Evolutionary conservation across 2,329 filamentous ascomycete genomes (phyloP).

Genomic region (Alternaria postmessia): DNA sequence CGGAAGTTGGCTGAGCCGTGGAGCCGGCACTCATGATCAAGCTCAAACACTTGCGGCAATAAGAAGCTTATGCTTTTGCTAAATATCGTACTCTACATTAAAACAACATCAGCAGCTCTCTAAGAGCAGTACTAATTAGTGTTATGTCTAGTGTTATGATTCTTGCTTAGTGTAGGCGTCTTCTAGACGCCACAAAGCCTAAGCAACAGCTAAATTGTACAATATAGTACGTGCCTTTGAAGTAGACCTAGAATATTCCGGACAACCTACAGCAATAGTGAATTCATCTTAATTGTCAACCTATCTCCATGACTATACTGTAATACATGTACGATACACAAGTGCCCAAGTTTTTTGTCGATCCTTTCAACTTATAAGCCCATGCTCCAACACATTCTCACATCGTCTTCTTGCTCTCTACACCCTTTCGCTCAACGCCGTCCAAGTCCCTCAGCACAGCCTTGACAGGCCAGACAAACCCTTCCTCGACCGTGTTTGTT

Average conservation of each 20-base stretch:
- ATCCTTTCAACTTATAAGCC: neutral
- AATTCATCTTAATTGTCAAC: neutral
- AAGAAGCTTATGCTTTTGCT: neutral
- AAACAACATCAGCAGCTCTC: neutral
- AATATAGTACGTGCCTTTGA: neutral
- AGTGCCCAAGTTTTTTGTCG: neutral
- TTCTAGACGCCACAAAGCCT: constrained; percentile 5
- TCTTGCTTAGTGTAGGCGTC: constrained; percentile 67
- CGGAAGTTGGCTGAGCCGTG: neutral
- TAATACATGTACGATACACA: neutral
- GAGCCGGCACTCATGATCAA: neutral
- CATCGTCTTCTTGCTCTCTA: constrained; percentile 23
- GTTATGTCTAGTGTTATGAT: constrained; percentile 70
- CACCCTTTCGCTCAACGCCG: constrained; percentile 15
- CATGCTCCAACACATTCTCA: neutral
- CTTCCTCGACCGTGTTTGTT: constrained; percentile 38
- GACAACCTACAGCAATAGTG: neutral
- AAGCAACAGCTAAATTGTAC: constrained; percentile 16
- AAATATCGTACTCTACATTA: neutral
- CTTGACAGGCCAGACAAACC: constrained; percentile 49
- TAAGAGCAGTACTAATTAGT: neutral
- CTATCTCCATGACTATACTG: neutral
- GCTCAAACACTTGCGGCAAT: neutral
- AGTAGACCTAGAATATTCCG: neutral
- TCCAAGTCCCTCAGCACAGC: constrained; percentile 42